These are phyloP conservation scores for Pyronema omphalodes DNA, from an alignment of 495 filamentous ascomycete genomes.

Conservation along the genomic window DNA sequence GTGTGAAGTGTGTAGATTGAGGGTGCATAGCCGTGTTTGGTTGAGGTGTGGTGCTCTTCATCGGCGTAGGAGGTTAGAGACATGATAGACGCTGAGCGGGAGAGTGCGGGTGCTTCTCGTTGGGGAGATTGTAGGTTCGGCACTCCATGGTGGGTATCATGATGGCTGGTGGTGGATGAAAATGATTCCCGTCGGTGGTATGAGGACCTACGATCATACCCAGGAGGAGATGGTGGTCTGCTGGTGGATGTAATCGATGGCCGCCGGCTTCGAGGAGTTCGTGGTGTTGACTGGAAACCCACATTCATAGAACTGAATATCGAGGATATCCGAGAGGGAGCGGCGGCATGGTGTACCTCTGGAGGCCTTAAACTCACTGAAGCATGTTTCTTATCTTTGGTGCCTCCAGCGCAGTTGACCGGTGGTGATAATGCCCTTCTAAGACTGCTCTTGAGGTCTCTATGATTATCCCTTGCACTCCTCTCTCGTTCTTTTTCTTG, in stretches of 20 bases:
- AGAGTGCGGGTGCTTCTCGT: background rate
- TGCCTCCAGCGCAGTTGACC: background rate
- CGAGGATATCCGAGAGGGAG: background rate
- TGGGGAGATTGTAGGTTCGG: background rate
- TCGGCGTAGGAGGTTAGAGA: conserved; percentile 2
- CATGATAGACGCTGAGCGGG: background rate
- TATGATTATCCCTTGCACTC: conserved; percentile 3
- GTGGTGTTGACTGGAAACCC: background rate
- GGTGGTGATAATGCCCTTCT: background rate
- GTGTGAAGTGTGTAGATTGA: conserved; percentile 56
- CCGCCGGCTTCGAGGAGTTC: background rate
- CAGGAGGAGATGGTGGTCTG: conserved; percentile 7
- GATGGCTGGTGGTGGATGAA: conserved; percentile 10
- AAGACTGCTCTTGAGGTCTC: background rate
- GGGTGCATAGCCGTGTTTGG: conserved; percentile 25
- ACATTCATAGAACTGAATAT: background rate
- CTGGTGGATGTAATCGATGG: background rate
- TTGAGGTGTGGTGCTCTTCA: background rate
- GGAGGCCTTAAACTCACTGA: background rate
- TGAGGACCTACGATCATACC: conserved; percentile 3
- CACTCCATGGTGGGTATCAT: conserved; percentile 3
- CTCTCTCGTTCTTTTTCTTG: conserved; percentile 7
- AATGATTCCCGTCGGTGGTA: conserved; percentile 16
- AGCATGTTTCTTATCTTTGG: background rate
- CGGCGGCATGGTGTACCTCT: conserved; percentile 1